Conservation (phyloP, 2,329 filamentous ascomycete species). For the Drechslera avenae region DNA sequence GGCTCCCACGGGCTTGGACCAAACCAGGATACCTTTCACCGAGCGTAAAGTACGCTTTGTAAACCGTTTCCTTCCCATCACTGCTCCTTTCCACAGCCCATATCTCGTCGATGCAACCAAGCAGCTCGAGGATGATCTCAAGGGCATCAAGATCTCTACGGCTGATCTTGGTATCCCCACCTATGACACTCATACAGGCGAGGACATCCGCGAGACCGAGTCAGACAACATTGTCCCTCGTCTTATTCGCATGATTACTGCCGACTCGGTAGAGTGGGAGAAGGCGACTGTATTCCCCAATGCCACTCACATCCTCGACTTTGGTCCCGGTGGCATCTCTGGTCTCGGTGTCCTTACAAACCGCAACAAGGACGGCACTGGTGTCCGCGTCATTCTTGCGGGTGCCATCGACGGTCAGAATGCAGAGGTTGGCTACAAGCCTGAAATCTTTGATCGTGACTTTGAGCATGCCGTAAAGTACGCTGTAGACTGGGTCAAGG, state of each 20-base stretch:
- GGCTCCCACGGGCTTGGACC: slow-evolving; percentile 94
- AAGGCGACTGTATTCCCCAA: slow-evolving; percentile 87
- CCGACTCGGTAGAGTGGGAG: slow-evolving; percentile 95
- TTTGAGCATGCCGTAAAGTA: slow-evolving; percentile 94
- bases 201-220: slow-evolving; percentile 75
- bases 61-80: slow-evolving; percentile 96
- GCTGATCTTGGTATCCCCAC: slow-evolving; percentile 80
- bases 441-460: slow-evolving; percentile 95
- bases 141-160: slow-evolving; percentile 76
- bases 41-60: slow-evolving; percentile 96
- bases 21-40: slow-evolving; percentile 91
- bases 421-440: slow-evolving; percentile 93
- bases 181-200: slow-evolving; percentile 78
- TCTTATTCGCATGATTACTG: slow-evolving; percentile 90
- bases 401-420: slow-evolving; percentile 92
- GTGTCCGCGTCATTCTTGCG: slow-evolving; percentile 93
- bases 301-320: slow-evolving; percentile 94
- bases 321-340: slow-evolving; percentile 94
- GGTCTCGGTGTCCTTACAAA: slow-evolving; percentile 95
- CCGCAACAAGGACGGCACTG: slow-evolving; percentile 98
- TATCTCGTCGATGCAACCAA: slow-evolving; percentile 83
- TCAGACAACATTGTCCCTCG: slow-evolving; percentile 80
- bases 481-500: slow-evolving; percentile 96
- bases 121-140: slow-evolving; percentile 85
- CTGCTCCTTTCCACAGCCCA: slow-evolving; percentile 96